These are phyloP conservation scores for Zymoseptoria brevis DNA, from an alignment of 2,329 filamentous ascomycete genomes.

Conservation along the genomic window DNA sequence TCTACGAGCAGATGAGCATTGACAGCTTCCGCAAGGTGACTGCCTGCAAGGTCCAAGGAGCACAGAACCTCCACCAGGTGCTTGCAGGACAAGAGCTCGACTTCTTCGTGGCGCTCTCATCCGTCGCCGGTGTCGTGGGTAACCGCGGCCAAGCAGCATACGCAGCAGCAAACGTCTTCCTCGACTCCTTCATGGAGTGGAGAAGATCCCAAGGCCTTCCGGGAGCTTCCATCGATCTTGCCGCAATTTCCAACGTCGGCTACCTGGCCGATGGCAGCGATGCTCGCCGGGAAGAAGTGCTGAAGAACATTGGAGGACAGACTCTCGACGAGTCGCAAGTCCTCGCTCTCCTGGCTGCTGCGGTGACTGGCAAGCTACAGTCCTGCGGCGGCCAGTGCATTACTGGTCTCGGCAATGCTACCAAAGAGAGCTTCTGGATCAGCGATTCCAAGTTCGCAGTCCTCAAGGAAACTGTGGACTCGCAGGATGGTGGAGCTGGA, in stretches of 20 bases:
- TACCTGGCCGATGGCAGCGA: conserved; percentile 9
- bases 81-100: conserved; percentile 25
- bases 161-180: conserved; percentile 41
- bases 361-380: not conserved
- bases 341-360: not conserved
- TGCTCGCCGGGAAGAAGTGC: not conserved
- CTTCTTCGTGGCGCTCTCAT: conserved; percentile 48
- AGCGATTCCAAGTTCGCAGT: not conserved
- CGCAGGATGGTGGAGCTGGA: not conserved
- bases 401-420: not conserved
- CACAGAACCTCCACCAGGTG: conserved; percentile 39
- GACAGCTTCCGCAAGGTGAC: conserved; percentile 2
- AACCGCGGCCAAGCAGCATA: conserved; percentile 53
- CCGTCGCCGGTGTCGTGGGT: conserved; percentile 48
- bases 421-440: conserved; percentile 1
- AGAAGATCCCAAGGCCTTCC: conserved; percentile 19
- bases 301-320: not conserved
- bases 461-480: not conserved
- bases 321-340: not conserved
- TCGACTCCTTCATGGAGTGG: conserved; percentile 22
- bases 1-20: conserved; percentile 7
- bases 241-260: conserved; percentile 27
- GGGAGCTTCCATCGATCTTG: conserved; percentile 24
- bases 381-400: not conserved
- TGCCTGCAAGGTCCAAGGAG: conserved; percentile 10